These are phyloP conservation scores for Blastobotrys parvus DNA, from an alignment of 805 yeast genomes.

Conservation along the genomic window DNA sequence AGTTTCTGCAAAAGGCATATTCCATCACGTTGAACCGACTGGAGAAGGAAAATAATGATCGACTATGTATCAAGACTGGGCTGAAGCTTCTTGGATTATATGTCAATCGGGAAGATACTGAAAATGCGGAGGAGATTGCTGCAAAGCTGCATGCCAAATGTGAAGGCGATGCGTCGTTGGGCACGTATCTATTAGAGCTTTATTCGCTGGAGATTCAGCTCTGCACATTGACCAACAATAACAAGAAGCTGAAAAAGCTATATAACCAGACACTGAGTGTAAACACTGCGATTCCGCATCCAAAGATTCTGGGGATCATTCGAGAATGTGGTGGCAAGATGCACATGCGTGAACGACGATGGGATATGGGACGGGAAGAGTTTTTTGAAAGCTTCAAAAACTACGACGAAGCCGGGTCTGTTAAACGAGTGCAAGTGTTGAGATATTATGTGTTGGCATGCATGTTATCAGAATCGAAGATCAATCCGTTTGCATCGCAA, in stretches of 20 bases:
- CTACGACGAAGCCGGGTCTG: constrained; percentile 60
- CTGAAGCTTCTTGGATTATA: constrained; percentile 27
- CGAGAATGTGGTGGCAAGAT: constrained; percentile 70
- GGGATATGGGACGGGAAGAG: constrained; percentile 46
- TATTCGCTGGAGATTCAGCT: constrained; percentile 59
- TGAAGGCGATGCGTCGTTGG: constrained; percentile 9
- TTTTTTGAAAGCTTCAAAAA: constrained; percentile 51
- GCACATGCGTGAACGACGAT: constrained; percentile 49
- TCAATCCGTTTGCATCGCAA: constrained; percentile 65
- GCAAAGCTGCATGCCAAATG: neutral
- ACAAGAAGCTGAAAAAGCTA: constrained; percentile 37
- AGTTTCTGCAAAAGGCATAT: constrained; percentile 23
- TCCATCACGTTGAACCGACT: constrained; percentile 21
- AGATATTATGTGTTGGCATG: constrained; percentile 55
- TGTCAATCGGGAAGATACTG: constrained; percentile 16
- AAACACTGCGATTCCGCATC: constrained; percentile 58
- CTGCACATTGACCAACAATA: constrained; percentile 33
- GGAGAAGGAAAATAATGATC: constrained; percentile 19
- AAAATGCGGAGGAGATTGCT: neutral
- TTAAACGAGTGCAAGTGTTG: constrained; percentile 47
- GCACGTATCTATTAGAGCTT: constrained; percentile 43
- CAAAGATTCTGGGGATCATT: constrained; percentile 63
- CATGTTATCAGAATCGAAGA: constrained; percentile 46
- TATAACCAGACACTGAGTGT: constrained; percentile 42
- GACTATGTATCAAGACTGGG: constrained; percentile 25